These are phyloP conservation scores for Annona cherimola DNA, from an alignment of 164 flowering plant genomes.

Conservation along the genomic window DNA sequence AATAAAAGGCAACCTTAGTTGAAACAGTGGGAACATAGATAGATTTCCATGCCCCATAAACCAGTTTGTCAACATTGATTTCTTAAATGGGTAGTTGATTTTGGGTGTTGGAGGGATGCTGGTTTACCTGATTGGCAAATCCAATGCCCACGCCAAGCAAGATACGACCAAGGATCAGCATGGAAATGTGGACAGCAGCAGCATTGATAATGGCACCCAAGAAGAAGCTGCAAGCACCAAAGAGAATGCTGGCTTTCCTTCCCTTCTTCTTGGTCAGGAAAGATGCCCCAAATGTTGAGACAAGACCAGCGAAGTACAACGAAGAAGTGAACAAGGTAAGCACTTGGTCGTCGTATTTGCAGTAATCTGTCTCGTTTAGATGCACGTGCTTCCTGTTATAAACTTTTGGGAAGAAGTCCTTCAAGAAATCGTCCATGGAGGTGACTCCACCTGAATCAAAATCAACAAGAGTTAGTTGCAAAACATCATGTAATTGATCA, in stretches of 20 bases:
- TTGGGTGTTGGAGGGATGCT: background rate
- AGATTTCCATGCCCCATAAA: no score
- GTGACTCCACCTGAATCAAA: slow-evolving; percentile 82
- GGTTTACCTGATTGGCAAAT: slow-evolving; percentile 75
- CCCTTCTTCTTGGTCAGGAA: slow-evolving; percentile 60
- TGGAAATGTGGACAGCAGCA: slow-evolving; percentile 49
- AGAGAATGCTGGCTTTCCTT: slow-evolving; percentile 60
- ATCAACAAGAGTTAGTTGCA: no score
- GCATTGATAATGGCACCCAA: slow-evolving; percentile 68
- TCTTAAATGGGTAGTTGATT: no score
- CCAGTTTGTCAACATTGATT: no score
- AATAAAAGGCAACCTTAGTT: no score
- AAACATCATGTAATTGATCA: background rate
- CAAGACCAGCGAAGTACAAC: slow-evolving; percentile 78
- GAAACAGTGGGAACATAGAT: no score
- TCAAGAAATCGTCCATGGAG: slow-evolving; percentile 94
- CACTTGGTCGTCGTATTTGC: slow-evolving; percentile 81
- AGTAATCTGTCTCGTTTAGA: slow-evolving; percentile 78
- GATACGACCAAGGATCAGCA: slow-evolving; percentile 76
- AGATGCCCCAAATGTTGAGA: slow-evolving; percentile 82
- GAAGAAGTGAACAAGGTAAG: slow-evolving; percentile 90
- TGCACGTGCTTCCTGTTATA: slow-evolving; percentile 64
- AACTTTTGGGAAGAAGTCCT: slow-evolving; percentile 67
- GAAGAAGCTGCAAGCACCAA: slow-evolving; percentile 74
- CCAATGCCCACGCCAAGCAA: slow-evolving; percentile 86